A percentile compares a stretch with the other conserved stretches of the same genome.
Evolutionary conservation across 2,329 filamentous ascomycete species (phyloP).

Genomic region (Nemania sp.): DNA sequence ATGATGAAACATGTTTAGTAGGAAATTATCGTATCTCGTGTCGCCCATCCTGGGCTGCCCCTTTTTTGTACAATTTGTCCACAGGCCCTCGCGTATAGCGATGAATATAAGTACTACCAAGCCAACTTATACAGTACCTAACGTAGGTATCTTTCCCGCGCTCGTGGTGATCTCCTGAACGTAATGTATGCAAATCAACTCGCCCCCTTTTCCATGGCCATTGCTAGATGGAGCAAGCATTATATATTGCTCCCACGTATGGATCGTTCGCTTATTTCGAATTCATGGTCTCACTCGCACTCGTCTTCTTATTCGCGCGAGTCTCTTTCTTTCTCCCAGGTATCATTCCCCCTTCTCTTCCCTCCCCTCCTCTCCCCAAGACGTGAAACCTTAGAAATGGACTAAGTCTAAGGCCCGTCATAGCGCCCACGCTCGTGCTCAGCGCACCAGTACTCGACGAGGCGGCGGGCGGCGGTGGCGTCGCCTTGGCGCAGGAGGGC

Average conservation of each 20-base stretch:
- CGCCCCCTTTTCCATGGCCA: too few species aligned
- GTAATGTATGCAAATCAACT: too few species aligned
- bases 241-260: too few species aligned
- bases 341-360: background rate
- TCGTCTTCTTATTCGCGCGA: background rate
- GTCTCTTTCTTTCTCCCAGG: background rate
- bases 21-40: slow-evolving; percentile 9
- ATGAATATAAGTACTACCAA: too few species aligned
- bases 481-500: slow-evolving; percentile 71
- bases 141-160: too few species aligned
- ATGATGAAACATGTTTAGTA: background rate
- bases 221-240: too few species aligned
- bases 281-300: too few species aligned
- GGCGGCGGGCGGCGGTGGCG: slow-evolving; percentile 64
- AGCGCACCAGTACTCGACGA: slow-evolving; percentile 73
- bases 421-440: slow-evolving; percentile 53
- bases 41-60: slow-evolving; percentile 4
- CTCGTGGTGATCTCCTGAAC: too few species aligned
- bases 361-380: background rate
- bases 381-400: too few species aligned
- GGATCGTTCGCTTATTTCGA: too few species aligned
- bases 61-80: slow-evolving; percentile 21
- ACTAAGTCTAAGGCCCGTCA: slow-evolving; percentile 45
- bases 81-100: too few species aligned
- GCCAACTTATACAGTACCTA: too few species aligned